Evolutionary conservation across 495 filamentous ascomycete genomes (phyloP), one percentile per base, ranked within the genome.

Genomic region (Amphirosellinia nigrospora): DNA sequence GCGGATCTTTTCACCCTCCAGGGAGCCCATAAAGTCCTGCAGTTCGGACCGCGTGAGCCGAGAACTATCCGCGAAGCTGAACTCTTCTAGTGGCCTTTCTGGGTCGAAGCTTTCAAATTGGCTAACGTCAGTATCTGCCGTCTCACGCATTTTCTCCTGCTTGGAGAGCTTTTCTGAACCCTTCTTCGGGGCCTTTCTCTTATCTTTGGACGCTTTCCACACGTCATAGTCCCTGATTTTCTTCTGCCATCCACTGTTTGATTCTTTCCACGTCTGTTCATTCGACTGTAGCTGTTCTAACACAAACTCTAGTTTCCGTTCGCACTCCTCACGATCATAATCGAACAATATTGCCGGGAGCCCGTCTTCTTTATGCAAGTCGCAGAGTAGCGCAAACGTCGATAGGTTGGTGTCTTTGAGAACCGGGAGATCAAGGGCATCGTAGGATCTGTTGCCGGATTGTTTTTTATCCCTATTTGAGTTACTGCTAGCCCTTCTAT

Each of bases 271-370:
- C 5, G 59, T 52, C 0, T 71, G 56, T 73, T 94, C 92, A 0
- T 86, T 82, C 3, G 77, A 66, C 34, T 80, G 69, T 11, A 94
- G 77, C 53, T 89, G 77, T 4, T 73, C 45, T 4, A 89, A 56
- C 1, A 94, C 46, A 5, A 76, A 55, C 5, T 68, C 43, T 53
- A 83, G 84, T 16, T 92, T 83, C 2, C 72, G 71, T 77, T 94
- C 91, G 69, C 92, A 94, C 23, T 77, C 74, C 0, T 66, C 70
- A 43, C 92, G 86, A 68, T 93, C 90, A 74, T 90, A 94, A 67
- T 92, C 93, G 83, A 95, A 94, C 6, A 94, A 70, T 19, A 95
- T 86, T 0, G 90, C 91, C 0, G 92, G 92, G 6, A 95, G 82
- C 3, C 90, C 91, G 65, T 86, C 84, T 67, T 86, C 84, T 3